Base-by-base conservation (phyloP, 495 filamentous ascomycete species). In the Daldinia loculata region DNA sequence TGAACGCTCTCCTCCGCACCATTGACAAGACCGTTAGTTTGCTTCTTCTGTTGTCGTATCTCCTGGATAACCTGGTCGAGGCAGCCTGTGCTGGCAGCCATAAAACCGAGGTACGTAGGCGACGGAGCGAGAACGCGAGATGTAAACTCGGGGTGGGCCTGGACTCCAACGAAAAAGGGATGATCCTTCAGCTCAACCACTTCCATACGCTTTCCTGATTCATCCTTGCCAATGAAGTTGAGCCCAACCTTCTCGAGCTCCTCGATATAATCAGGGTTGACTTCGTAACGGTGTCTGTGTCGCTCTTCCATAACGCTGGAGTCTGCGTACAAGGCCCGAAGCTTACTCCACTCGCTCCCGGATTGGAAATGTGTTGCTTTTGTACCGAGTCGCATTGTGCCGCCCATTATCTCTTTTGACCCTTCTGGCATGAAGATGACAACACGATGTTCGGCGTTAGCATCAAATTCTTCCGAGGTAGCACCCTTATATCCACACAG, bases 341-440 rank as follows among this genome's bases (percentile, higher is more conserved):
- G 82, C 61, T 88, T 89, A 56, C 87, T 90, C 92, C 92, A 97
- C 77, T 97, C 93, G 50, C 85, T 90, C 62, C 87, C 88, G 2
- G 83, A 75, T 80, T 97, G 90, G 87, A 94, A 97, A 67, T 89
- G 72, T 27, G 90, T 91, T 12, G 89, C 85, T 27, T 90, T 89
- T 34, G 89, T 84, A 38, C 94, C 95, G 6, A 99, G 88, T 38
- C 95, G 89, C 95, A 98, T 98, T 0, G 93, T 98, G 38, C 92
- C 95, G 38, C 95, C 95, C 75, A 97, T 85, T 85, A 91, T 82
- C 52, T 80, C 70, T 26, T 76, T 76, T 45, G 77, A 80, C n/a
- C 79, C 76, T 79, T 99, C 95, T 2, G 94, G 95, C 95, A 99
- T 99, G 80, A 89, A 92, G 67, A 97, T 88, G 69, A 98, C 86